A percentile compares a stretch with the other conserved stretches of the same genome.
Conservation (phyloP, 768 basidiomycete genomes). For the Xerocomellus chrysenteron region DNA sequence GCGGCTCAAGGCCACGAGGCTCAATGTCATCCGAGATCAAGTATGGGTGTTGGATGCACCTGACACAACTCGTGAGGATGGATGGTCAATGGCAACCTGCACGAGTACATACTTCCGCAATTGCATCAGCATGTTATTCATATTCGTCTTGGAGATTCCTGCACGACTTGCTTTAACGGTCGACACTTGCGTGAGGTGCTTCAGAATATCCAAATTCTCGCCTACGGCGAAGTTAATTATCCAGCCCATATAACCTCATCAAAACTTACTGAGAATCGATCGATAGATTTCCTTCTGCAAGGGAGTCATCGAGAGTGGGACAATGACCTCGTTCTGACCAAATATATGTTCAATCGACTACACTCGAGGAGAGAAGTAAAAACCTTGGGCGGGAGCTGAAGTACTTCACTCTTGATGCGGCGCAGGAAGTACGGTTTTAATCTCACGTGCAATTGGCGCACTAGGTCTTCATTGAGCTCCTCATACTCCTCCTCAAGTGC, state of each 20-base stretch:
- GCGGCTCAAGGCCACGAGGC: constrained; percentile 52
- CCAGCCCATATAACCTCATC: constrained; percentile 12
- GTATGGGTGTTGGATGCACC: constrained; percentile 92
- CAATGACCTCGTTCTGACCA: constrained; percentile 81
- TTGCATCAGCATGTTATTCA: constrained; percentile 88
- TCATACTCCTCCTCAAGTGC: constrained; percentile 71
- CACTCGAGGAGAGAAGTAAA: neutral
- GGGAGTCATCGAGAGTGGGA: constrained; percentile 84
- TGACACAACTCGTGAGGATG: constrained; percentile 28
- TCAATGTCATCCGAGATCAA: constrained; percentile 80
- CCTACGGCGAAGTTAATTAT: constrained; percentile 40
- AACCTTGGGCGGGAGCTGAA: constrained; percentile 91
- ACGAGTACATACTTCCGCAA: constrained; percentile 65
- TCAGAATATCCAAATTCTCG: constrained; percentile 67
- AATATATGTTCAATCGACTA: constrained; percentile 1
- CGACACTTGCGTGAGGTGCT: constrained; percentile 51
- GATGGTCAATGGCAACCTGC: neutral
- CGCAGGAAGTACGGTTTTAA: constrained; percentile 91
- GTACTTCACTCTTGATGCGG: constrained; percentile 89
- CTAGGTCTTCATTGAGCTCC: constrained; percentile 73
- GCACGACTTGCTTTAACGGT: constrained; percentile 32
- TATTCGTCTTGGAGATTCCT: constrained; percentile 47
- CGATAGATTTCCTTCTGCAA: constrained; percentile 88
- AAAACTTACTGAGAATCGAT: constrained; percentile 66
- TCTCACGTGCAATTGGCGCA: constrained; percentile 75